These are phyloP conservation scores for Darksidea phi DNA, from an alignment of 495 filamentous ascomycete genomes.

Conservation along the genomic window DNA sequence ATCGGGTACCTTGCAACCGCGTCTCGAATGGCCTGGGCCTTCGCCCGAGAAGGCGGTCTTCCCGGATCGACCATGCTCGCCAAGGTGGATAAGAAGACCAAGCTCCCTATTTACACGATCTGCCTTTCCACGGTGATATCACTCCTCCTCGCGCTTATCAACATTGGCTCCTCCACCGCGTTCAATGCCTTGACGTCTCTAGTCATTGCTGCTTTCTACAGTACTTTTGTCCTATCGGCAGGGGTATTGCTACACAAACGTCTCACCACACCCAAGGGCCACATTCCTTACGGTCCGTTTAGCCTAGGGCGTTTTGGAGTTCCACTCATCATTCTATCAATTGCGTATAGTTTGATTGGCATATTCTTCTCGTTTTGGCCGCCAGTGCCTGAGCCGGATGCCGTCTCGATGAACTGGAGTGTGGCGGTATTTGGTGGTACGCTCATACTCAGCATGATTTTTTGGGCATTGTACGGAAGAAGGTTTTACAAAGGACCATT, in stretches of 20 bases:
- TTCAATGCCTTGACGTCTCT: slow-evolving; percentile 17
- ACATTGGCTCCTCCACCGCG: slow-evolving; percentile 13
- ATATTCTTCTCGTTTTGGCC: slow-evolving; percentile 31
- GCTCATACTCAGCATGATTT: too few species aligned
- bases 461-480: too few species aligned
- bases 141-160: slow-evolving; percentile 18
- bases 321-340: slow-evolving; percentile 17
- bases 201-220: slow-evolving; percentile 21
- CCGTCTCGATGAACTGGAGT: neutral
- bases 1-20: slow-evolving; percentile 17
- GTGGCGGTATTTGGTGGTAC: neutral
- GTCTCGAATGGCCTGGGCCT: slow-evolving; percentile 27
- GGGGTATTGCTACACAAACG: slow-evolving; percentile 18
- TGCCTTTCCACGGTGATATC: slow-evolving; percentile 4
- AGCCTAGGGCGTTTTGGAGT: slow-evolving; percentile 19
- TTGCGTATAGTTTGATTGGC: slow-evolving; percentile 22
- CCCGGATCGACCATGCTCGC: slow-evolving; percentile 11
- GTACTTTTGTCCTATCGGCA: slow-evolving; percentile 22
- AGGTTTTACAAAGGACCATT: too few species aligned
- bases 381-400: too few species aligned
- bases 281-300: slow-evolving; percentile 30
- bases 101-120: slow-evolving; percentile 20
- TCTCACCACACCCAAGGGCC: neutral
- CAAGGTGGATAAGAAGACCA: neutral
- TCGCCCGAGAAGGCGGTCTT: slow-evolving; percentile 26